Base-by-base conservation (phyloP, 2,329 filamentous ascomycete genomes). In the Calcarisporium arbuscula region DNA sequence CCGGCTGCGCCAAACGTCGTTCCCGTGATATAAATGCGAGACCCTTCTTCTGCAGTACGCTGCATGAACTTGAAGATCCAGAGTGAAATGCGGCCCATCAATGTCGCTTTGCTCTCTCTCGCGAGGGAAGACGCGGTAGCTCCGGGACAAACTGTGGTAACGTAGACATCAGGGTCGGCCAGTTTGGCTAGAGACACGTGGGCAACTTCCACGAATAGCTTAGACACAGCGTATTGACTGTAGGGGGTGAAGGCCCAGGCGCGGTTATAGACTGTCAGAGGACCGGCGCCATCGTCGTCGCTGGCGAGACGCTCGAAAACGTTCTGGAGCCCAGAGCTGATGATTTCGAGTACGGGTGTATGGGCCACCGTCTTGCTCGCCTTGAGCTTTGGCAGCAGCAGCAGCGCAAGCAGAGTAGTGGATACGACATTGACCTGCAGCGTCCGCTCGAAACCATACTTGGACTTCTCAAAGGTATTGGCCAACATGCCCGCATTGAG, bases 381-480 rank as follows among this genome's bases (percentile, higher is more conserved):
- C 16, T 53, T 50, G 11, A 74, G 47, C 34, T 66, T 64, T 0
- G 67, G 68, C 2, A 74, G 54, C 18, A 80, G 58, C 1, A 76
- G 49, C 3, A 77, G 36, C 1, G 62, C 69, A 9, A 80, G 53
- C 1, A 78, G 56, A 6, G 66, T 61, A 1, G 71, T 78, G 3
- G 73, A 76, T 1, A 80, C 52, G 1, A 68, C 61, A 44, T 80
- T 79, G 43, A 78, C 67, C 50, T 79, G 73, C 5, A 79, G 40
- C 1, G 61, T 65, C 30, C 61, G 53, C 39, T 74, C 70, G 56
- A 64, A 71, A 4, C 66, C 68, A 11, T 66, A 62, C 2, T 51
- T 30, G 1, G 60, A 61, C 2, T 47, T 36, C 3, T 39, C 43
- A 41, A 60, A 67, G 16, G 54, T 47, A 11, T 56, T 49, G 30